Conservation (phyloP, 2,329 filamentous ascomycete species). For the Fusarium veterinarium region DNA sequence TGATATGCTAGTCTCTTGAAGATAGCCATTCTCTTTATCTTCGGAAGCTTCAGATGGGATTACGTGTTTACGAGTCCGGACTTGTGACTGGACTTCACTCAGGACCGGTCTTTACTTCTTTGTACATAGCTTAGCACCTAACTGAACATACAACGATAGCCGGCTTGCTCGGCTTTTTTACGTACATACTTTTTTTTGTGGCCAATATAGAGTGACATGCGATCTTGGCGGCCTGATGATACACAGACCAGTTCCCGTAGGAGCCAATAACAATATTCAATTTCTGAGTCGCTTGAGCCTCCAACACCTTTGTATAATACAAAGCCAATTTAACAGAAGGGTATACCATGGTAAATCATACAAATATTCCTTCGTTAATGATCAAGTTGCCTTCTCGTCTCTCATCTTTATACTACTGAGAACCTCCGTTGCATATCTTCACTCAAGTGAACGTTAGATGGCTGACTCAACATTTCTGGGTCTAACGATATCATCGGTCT, state of each 20-base stretch:
- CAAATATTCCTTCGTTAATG: background rate
- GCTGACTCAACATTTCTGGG: background rate
- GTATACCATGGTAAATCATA: background rate
- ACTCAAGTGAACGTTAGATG: background rate
- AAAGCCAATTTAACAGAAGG: background rate
- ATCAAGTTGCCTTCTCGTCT: fast-evolving
- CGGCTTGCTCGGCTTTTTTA: background rate
- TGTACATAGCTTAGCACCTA: constrained; percentile 11
- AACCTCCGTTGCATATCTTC: background rate
- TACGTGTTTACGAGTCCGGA: background rate
- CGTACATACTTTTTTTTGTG: fast-evolving
- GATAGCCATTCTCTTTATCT: background rate
- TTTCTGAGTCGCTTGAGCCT: too few species aligned
- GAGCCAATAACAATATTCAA: too few species aligned
- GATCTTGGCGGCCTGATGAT: too few species aligned
- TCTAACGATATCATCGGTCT: background rate
- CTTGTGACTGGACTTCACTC: constrained; percentile 10
- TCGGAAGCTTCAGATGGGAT: background rate
- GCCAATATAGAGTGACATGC: background rate
- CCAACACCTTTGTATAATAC: background rate
- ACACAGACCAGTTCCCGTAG: background rate
- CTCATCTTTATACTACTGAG: background rate
- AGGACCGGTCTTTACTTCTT: constrained; percentile 6
- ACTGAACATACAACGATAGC: constrained; percentile 9
- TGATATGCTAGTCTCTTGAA: background rate